phyloP scores from a whole-genome alignment of 108 stramenopile species.

The Fragilariopsis cylindrus region DNA sequence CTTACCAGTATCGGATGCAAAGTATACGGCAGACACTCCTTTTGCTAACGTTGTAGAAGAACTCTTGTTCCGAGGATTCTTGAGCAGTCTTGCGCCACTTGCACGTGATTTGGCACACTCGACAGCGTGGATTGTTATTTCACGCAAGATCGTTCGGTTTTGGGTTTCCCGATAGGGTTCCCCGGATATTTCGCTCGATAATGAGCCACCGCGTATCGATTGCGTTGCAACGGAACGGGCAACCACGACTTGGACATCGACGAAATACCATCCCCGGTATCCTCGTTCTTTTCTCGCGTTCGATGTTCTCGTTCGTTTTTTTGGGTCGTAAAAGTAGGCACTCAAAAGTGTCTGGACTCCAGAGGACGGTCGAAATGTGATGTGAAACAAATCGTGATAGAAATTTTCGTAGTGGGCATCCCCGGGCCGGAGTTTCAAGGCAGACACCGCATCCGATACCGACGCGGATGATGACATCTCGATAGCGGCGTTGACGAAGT shows the following conservation, averaged over 20 bases:
- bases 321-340: conserved; percentile 5
- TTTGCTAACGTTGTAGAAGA: background rate
- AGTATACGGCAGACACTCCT: conserved; percentile 27
- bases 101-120: conserved; percentile 27
- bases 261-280: background rate
- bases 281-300: background rate
- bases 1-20: conserved; percentile 40
- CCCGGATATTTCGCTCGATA: conserved; percentile 39
- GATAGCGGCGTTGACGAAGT: background rate
- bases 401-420: conserved; percentile 20
- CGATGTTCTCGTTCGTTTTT: background rate
- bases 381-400: conserved; percentile 40
- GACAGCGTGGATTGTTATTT: conserved; percentile 34
- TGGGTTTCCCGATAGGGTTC: conserved; percentile 37
- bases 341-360: conserved; percentile 12
- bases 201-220: conserved; percentile 39
- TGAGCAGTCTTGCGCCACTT: background rate
- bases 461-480: background rate
- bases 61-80: background rate
- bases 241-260: background rate
- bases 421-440: background rate
- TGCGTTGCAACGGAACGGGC: conserved; percentile 25
- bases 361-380: conserved; percentile 34
- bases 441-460: background rate
- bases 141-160: conserved; percentile 25